Conservation (phyloP, 2,329 filamentous ascomycete species). For the Ilyonectria sp. region DNA sequence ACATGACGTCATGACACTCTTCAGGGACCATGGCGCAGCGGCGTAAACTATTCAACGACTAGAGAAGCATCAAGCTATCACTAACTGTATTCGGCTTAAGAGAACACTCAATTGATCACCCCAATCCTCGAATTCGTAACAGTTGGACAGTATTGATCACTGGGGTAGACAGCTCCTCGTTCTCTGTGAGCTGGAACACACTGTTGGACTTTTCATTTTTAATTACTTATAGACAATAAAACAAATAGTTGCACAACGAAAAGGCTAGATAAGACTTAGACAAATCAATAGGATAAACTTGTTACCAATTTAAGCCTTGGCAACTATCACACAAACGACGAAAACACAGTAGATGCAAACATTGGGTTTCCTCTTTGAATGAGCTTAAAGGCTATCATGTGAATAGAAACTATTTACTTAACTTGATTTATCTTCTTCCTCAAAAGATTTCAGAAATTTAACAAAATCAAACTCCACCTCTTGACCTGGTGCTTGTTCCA, state of each 20-base stretch:
- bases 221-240: too few relatives aligned
- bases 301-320: too few relatives aligned
- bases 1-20: slow-evolving; percentile 12
- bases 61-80: not conserved
- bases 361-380: too few relatives aligned
- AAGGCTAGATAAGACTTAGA: too few relatives aligned
- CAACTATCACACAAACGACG: too few relatives aligned
- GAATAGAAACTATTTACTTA: not conserved
- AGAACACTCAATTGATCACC: not conserved
- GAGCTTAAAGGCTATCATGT: too few relatives aligned
- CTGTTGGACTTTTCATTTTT: too few relatives aligned
- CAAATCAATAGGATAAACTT: too few relatives aligned
- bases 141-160: not conserved
- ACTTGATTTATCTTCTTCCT: not conserved
- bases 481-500: not conserved
- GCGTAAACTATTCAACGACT: not conserved
- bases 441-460: not conserved
- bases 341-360: too few relatives aligned
- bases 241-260: too few relatives aligned
- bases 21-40: not conserved
- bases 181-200: too few relatives aligned
- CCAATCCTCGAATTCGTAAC: not conserved
- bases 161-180: too few relatives aligned
- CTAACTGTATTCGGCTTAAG: not conserved
- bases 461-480: slow-evolving; percentile 4